Evolutionary conservation across 768 basidiomycete species (phyloP).

Genomic region (Rhodotorula toruloides): DNA sequence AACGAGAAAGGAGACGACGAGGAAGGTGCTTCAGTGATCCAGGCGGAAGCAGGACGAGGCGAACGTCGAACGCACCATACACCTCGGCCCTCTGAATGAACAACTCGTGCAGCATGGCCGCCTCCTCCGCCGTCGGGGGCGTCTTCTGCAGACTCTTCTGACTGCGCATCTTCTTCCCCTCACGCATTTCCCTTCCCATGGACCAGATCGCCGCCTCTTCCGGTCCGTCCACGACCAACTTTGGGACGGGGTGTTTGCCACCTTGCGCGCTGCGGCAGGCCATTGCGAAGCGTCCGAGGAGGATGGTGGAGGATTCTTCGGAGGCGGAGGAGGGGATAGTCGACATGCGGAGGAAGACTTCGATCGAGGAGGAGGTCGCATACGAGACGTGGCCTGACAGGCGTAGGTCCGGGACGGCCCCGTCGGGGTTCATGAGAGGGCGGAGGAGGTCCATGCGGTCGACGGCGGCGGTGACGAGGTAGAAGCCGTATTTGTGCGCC

Average conservation of each 20-base stretch:
- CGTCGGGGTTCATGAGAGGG: slow-evolving; percentile 29
- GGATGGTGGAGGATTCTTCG: slow-evolving; percentile 30
- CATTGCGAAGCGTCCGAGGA: slow-evolving; percentile 42
- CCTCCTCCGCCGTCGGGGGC: slow-evolving; percentile 32
- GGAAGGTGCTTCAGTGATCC: too few relatives aligned
- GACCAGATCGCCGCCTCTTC: slow-evolving; percentile 37
- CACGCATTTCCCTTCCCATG: slow-evolving; percentile 39
- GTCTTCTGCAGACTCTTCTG: slow-evolving; percentile 12
- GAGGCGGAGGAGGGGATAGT: slow-evolving; percentile 15
- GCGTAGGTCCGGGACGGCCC: slow-evolving; percentile 37
- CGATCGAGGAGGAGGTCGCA: slow-evolving; percentile 37
- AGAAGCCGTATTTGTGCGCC: slow-evolving; percentile 35
- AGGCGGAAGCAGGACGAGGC: neutral
- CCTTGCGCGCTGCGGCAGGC: slow-evolving; percentile 36
- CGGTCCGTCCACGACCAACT: slow-evolving; percentile 29
- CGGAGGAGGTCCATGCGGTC: slow-evolving; percentile 41
- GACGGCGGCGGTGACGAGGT: slow-evolving; percentile 42
- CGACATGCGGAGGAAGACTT: slow-evolving; percentile 38
- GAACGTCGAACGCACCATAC: slow-evolving; percentile 6
- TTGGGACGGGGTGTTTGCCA: slow-evolving; percentile 29
- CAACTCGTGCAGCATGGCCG: slow-evolving; percentile 22
- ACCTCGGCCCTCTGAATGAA: slow-evolving; percentile 16
- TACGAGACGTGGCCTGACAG: slow-evolving; percentile 40
- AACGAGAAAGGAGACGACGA: neutral
- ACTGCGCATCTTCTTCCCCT: slow-evolving; percentile 33